Evolutionary conservation across 129 eudicot genomes (phyloP).

Genomic region (Cynara cardunculus): DNA sequence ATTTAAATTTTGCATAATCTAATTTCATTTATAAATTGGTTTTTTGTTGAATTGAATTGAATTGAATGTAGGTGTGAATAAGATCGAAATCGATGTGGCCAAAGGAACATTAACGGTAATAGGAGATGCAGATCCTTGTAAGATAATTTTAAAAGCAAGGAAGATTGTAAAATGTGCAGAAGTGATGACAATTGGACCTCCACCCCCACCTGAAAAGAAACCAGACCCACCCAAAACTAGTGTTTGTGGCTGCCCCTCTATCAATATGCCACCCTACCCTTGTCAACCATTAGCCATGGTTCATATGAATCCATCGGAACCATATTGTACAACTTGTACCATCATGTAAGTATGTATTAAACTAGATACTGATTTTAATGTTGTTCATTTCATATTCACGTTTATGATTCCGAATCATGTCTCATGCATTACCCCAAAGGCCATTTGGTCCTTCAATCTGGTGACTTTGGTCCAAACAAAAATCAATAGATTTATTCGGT

Average conservation of each 20-base stretch:
- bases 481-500: too few relatives aligned
- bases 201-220: constrained; percentile 44
- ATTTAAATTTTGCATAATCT: too few relatives aligned
- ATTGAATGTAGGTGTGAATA: constrained; percentile 47
- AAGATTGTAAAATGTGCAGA: constrained; percentile 44
- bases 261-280: background rate
- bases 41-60: too few relatives aligned
- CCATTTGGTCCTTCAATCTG: too few relatives aligned
- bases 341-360: constrained; percentile 10
- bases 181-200: constrained; percentile 65
- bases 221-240: constrained; percentile 24
- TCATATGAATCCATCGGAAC: background rate
- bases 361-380: background rate
- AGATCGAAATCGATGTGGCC: constrained; percentile 51
- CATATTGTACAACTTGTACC: constrained; percentile 27
- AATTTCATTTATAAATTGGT: too few relatives aligned
- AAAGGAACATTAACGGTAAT: constrained; percentile 55
- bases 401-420: background rate
- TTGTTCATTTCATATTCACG: background rate
- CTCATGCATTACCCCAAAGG: too few relatives aligned
- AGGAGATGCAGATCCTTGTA: constrained; percentile 67
- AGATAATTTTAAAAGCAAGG: constrained; percentile 36
- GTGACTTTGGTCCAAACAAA: too few relatives aligned
- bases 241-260: background rate
- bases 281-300: constrained; percentile 9